Conservation (phyloP, 2,329 filamentous ascomycete genomes). For the Phialemonium atrogriseum region DNA sequence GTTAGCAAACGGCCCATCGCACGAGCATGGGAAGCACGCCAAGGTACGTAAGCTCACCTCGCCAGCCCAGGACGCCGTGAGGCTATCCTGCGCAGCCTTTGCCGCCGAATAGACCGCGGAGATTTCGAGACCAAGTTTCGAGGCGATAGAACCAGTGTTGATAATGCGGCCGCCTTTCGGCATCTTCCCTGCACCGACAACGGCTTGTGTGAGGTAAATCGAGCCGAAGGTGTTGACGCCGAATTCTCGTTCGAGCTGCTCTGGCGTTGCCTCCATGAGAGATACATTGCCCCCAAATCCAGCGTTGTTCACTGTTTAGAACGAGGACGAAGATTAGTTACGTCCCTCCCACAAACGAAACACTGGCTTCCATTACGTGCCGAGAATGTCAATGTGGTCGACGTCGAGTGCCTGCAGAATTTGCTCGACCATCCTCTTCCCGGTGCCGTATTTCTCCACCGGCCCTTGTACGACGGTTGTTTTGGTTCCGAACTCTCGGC, state of each 20-base stretch:
- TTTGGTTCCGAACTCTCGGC: slow-evolving; percentile 7
- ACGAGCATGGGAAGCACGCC: no score
- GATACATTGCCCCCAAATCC: slow-evolving; percentile 7
- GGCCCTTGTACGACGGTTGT: slow-evolving; percentile 12
- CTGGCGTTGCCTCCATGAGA: slow-evolving; percentile 11
- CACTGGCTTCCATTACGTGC: slow-evolving; percentile 9
- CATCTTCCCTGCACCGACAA: slow-evolving; percentile 17
- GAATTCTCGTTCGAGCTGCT: slow-evolving; percentile 15
- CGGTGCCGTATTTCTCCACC: slow-evolving; percentile 9
- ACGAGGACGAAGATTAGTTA: background rate
- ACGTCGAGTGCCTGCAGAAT: slow-evolving; percentile 13
- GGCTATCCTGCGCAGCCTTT: slow-evolving; percentile 7
- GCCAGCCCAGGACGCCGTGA: slow-evolving; percentile 5
- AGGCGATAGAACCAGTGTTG: slow-evolving; percentile 22
- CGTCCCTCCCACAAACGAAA: no score
- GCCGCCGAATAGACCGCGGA: slow-evolving; percentile 6
- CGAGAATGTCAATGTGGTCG: slow-evolving; percentile 19
- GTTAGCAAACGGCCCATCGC: background rate
- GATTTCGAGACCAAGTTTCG: slow-evolving; percentile 12
- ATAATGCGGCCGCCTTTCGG: slow-evolving; percentile 24
- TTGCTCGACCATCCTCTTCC: slow-evolving; percentile 13
- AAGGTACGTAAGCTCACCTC: no score
- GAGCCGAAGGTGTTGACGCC: slow-evolving; percentile 17
- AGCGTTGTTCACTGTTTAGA: slow-evolving; percentile 17
- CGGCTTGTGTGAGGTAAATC: slow-evolving; percentile 18